Base-by-base conservation (phyloP, 305 asterid genomes). In the Solanum hybrid region DNA sequence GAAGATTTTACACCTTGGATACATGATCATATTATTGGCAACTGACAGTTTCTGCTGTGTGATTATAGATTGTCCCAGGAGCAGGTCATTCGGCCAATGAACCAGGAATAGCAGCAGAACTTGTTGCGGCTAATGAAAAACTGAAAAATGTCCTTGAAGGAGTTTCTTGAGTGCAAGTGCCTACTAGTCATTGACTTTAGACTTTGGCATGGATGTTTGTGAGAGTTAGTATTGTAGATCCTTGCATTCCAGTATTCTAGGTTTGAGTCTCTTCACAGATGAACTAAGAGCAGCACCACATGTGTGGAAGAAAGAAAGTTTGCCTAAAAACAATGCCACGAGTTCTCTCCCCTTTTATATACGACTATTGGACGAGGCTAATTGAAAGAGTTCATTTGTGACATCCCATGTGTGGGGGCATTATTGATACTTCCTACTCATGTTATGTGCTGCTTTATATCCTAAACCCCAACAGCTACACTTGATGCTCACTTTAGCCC, bases 31-130 rank as follows among this genome's bases (percentile, higher is more conserved):
- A 71, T 78, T 36, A 29, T 64, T 51, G 17, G 79, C 26, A 72
- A 73, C 34, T 66, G 46, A 69, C 71, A 24, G 9, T 20, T 38
- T 85, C 27, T 36, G 24, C 76, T 72, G 86, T 89, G 80, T 26
- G 34, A 82, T 77, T 24, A 71, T 35, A 96, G 99, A 92, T 96
- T 81, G 97, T 96, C 90, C 92, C 95, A 22, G 96, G 95, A 92
- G 99, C 99, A n/a, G 99, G 99, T 37, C 99, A 97, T 92, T 97
- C 99, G 40, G 99, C 98, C 46, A 95, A 96, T 16, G 99, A 96
- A 90, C 95, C 93, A 17, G 98, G 98, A 91, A 95, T 88, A 91
- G 92, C 99, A 4, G 93, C 89, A 71, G 97, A 96, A 93, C 97
- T 97, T 79, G 98, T 96, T 78, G 97, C 96, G 56, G 98, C 95